These are phyloP conservation scores for Fusarium nurragi DNA, from an alignment of 2,329 filamentous ascomycete genomes.

Conservation along the genomic window DNA sequence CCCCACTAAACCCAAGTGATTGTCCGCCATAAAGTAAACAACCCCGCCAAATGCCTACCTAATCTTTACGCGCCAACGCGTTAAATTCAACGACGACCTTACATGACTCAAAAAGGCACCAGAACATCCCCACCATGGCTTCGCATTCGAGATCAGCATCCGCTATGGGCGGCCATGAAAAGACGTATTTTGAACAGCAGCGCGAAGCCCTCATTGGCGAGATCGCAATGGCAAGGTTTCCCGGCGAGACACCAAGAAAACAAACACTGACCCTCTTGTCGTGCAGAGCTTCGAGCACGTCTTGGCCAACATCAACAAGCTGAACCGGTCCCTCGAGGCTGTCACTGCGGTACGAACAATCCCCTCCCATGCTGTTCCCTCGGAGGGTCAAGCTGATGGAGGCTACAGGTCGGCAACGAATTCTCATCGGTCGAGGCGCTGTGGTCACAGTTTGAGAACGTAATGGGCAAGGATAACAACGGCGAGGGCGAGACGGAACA, in stretches of 20 bases:
- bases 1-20: constrained; percentile 8
- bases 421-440: constrained; percentile 96
- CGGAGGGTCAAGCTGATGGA: background rate
- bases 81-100: constrained; percentile 10
- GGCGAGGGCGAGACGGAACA: constrained; percentile 33
- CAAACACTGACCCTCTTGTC: background rate
- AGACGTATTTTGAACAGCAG: constrained; percentile 80
- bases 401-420: constrained; percentile 84
- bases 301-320: constrained; percentile 92
- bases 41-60: constrained; percentile 25
- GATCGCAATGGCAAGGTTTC: constrained; percentile 70
- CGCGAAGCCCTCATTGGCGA: constrained; percentile 76
- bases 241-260: background rate
- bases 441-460: constrained; percentile 96
- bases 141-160: constrained; percentile 45
- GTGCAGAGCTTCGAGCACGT: constrained; percentile 83
- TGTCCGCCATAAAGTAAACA: constrained; percentile 20
- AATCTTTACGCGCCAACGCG: constrained; percentile 16
- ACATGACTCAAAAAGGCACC: background rate
- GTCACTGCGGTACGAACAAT: constrained; percentile 77
- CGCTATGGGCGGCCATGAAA: constrained; percentile 50
- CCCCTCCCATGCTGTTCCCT: accelerated
- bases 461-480: constrained; percentile 79
- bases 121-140: constrained; percentile 42
- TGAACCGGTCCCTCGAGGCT: constrained; percentile 91